These are phyloP conservation scores for Chalciporus pseudorubinellus DNA, from an alignment of 768 basidiomycete species.

Conservation along the genomic window DNA sequence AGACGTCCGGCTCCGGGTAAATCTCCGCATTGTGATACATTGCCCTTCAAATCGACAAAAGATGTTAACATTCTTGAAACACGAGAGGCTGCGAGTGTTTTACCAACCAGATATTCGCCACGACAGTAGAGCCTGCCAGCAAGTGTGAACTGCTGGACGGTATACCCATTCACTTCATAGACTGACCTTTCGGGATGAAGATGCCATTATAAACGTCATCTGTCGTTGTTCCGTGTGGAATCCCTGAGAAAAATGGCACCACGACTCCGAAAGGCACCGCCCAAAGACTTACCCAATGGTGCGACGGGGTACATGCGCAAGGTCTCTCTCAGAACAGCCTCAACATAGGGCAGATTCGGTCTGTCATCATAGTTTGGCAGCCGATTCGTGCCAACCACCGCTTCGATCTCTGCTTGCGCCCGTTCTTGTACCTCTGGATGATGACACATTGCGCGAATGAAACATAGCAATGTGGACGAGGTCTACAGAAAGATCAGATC, in stretches of 20 bases:
- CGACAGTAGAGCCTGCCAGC: slow-evolving; percentile 16
- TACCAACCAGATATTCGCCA: slow-evolving; percentile 22
- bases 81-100: neutral
- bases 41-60: slow-evolving; percentile 11
- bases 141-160: neutral
- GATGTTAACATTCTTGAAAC: neutral
- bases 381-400: slow-evolving; percentile 26
- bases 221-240: slow-evolving; percentile 18
- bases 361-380: slow-evolving; percentile 27
- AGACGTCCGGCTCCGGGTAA: slow-evolving; percentile 21
- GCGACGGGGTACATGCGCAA: slow-evolving; percentile 27
- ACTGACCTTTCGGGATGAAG: slow-evolving; percentile 26
- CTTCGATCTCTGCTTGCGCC: neutral
- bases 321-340: slow-evolving; percentile 30
- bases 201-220: slow-evolving; percentile 18
- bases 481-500: slow-evolving; percentile 5
- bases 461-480: neutral
- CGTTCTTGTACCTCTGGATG: slow-evolving; percentile 1
- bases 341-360: slow-evolving; percentile 26
- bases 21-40: slow-evolving; percentile 10
- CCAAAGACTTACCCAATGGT: slow-evolving; percentile 22
- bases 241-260: slow-evolving; percentile 1
- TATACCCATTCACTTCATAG: neutral
- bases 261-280: neutral
- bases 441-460: neutral